A percentile compares a stretch with the other conserved stretches of the same genome.
Evolutionary conservation across 495 filamentous ascomycete species (phyloP).

Genomic region (Cercophora sp.): DNA sequence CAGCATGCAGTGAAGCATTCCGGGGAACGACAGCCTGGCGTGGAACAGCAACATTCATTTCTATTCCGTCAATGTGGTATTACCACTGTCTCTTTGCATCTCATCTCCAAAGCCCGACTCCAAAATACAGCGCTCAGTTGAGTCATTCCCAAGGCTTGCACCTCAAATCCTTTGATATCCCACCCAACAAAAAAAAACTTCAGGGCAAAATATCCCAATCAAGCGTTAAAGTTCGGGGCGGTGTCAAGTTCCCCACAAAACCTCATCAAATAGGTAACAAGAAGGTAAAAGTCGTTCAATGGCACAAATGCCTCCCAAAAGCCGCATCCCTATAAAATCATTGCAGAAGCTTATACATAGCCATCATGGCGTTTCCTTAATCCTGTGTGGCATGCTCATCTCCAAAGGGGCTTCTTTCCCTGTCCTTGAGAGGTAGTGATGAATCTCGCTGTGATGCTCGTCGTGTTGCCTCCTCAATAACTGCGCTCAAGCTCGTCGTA

Average conservation of each 20-base stretch:
- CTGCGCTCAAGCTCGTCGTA: constrained; percentile 47
- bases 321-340: not conserved
- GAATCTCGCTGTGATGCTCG: constrained; percentile 35
- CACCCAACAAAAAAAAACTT: constrained; percentile 1
- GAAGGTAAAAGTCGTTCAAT: constrained; percentile 2
- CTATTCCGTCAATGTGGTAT: not conserved
- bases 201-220: not conserved
- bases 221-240: not conserved
- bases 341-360: not conserved
- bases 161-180: constrained; percentile 1
- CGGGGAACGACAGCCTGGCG: too few relatives aligned
- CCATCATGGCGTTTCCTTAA: constrained; percentile 15
- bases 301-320: not conserved
- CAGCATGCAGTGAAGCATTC: too few relatives aligned
- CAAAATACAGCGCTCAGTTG: constrained; percentile 3
- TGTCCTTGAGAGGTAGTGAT: constrained; percentile 24
- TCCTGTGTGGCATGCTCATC: constrained; percentile 52
- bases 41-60: not conserved
- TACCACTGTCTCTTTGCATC: not conserved
- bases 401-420: constrained; percentile 50
- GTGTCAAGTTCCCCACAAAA: not conserved
- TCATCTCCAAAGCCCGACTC: not conserved
- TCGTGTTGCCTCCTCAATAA: constrained; percentile 49
- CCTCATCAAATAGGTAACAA: constrained; percentile 12
- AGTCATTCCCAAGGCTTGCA: constrained; percentile 1